Evolutionary conservation across 1,284 basidiomycete genomes (phyloP), one percentile per base, ranked within the genome.

Genomic region (Rugosomyces carneus): DNA sequence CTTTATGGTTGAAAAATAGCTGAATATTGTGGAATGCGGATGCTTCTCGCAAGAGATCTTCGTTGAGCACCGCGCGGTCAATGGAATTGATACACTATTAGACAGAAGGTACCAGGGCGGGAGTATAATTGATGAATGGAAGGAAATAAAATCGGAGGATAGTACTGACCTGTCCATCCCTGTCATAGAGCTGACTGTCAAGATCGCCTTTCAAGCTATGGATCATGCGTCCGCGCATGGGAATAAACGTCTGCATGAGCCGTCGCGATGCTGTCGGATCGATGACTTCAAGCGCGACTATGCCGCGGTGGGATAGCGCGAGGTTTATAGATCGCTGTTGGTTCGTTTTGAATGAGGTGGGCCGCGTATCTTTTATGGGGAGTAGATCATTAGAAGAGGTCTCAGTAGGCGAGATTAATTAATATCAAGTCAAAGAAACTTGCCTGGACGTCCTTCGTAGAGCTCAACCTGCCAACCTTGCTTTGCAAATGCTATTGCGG

Each of bases 161-260:
- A 55, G 57, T 2, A 54, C 80, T 60, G 59, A 86, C 89, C 80
- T 92, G 88, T 57, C 89, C 89, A 60, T 89, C 74, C 56, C 77
- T 84, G 67, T 95, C 91, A 68, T 97, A 97, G 38, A 73, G 67
- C 70, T 95, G 93, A 57, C 88, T 89, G 58, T 89, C 77, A 53
- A 78, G 71, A 54, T 71, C 74, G 46, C 89, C 88, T 55, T 78
- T 70, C 47, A 66, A 59, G 61, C 82, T 80, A 70, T 99, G 95
- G 54, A 99, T 93, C 92, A 98, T 96, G 44, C 96, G 77, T 24
- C 89, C 93, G 52, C 79, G 81, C 93, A 99, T 96, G 52, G 94
- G 93, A 64, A 98, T 93, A 21, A 85, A 84, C 37, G 84, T 76
- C 53, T 81, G 67, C 53, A 96, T 68, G 56, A 97, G 88, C 46